Percentiles rank a stretch among this genome's conserved stretches.
phyloP scores from a whole-genome alignment of 2,329 filamentous ascomycete species.

The Bipolaris oryzae region DNA sequence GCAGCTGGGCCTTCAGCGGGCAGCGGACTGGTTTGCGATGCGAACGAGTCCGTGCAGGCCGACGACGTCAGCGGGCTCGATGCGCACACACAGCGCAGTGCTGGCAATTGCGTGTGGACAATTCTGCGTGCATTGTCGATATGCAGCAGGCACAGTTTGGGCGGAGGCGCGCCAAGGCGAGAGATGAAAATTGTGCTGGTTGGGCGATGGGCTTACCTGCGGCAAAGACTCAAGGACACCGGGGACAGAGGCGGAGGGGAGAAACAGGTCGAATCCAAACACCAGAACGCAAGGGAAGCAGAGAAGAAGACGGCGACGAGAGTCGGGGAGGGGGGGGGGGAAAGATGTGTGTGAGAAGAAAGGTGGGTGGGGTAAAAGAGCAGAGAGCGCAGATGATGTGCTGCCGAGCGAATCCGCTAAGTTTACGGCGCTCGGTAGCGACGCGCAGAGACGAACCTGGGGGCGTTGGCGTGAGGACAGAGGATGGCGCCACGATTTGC shows the following conservation, averaged over 20 bases:
- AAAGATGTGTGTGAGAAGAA: conserved; percentile 17
- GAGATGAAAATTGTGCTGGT: conserved; percentile 34
- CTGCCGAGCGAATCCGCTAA: conserved; percentile 25
- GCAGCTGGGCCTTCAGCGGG: neutral
- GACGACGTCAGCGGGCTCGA: conserved; percentile 28
- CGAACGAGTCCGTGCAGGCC: conserved; percentile 24
- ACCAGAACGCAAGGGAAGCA: conserved; percentile 45
- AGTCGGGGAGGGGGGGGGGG: conserved; percentile 4
- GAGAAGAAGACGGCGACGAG: conserved; percentile 25
- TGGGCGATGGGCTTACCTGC: conserved; percentile 21
- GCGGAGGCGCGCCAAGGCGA: conserved; percentile 28
- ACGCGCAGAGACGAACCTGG: conserved; percentile 22
- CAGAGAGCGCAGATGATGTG: conserved; percentile 28
- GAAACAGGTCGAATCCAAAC: conserved; percentile 35
- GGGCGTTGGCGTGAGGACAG: conserved; percentile 1
- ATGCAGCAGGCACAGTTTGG: conserved; percentile 2
- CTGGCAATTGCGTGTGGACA: conserved; percentile 11
- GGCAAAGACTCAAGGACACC: conserved; percentile 31
- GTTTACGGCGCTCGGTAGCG: conserved; percentile 34
- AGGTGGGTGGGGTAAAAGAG: conserved; percentile 35
- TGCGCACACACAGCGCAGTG: conserved; percentile 1
- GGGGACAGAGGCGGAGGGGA: conserved; percentile 14
- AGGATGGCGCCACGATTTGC: conserved; percentile 20
- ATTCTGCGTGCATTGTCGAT: conserved; percentile 4
- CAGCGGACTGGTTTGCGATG: neutral